Conservation (phyloP, 1,284 basidiomycete species). For the Naganishia liquefaciens region DNA sequence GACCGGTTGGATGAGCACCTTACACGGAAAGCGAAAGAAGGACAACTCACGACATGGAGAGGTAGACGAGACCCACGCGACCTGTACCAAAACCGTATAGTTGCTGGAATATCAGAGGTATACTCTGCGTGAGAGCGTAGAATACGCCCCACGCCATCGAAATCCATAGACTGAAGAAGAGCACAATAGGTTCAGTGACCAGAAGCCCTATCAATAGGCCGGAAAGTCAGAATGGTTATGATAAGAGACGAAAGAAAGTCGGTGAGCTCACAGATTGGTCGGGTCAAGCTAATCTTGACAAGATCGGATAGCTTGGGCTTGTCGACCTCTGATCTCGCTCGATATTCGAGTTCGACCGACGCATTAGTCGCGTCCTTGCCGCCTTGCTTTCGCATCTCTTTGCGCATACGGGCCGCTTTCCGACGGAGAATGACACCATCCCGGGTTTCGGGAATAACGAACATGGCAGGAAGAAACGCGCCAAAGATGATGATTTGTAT, state of each 20-base stretch:
- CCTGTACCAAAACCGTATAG: slow-evolving; percentile 69
- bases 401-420: slow-evolving; percentile 42
- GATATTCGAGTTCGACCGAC: slow-evolving; percentile 41
- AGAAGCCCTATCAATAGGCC: not conserved
- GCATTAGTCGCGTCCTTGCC: slow-evolving; percentile 38
- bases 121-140: slow-evolving; percentile 68
- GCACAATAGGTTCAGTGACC: slow-evolving; percentile 68
- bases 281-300: slow-evolving; percentile 41
- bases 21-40: slow-evolving; percentile 1
- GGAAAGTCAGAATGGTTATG: not conserved
- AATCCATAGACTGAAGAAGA: slow-evolving; percentile 72
- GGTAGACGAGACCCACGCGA: slow-evolving; percentile 65
- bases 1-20: slow-evolving; percentile 14
- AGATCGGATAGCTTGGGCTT: slow-evolving; percentile 43
- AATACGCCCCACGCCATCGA: slow-evolving; percentile 76
- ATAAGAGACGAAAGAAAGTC: too few relatives aligned
- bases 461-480: slow-evolving; percentile 43
- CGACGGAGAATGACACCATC: slow-evolving; percentile 47
- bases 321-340: slow-evolving; percentile 50
- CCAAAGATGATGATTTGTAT: slow-evolving; percentile 61
- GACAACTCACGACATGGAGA: slow-evolving; percentile 61
- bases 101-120: slow-evolving; percentile 63
- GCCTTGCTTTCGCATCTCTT: slow-evolving; percentile 40
- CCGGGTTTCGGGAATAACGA: slow-evolving; percentile 46
- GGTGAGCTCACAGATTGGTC: slow-evolving; percentile 44